Evolutionary conservation across 192 early-diverging fungal species (phyloP).

Genomic region (Podila verticillata): DNA sequence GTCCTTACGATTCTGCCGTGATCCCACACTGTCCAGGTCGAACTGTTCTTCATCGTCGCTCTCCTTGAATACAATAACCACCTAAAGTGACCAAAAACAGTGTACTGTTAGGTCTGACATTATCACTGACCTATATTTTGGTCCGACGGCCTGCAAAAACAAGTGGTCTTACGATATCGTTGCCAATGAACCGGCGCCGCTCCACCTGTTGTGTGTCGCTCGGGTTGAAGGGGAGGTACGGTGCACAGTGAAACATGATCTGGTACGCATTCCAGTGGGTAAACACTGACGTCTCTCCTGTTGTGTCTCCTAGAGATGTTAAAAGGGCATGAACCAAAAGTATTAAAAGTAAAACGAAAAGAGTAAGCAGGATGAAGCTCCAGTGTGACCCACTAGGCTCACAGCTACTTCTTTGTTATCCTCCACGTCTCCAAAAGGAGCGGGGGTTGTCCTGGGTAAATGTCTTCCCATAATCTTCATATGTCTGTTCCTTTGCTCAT

Average conservation of each 20-base stretch:
- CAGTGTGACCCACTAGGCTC: too few species aligned
- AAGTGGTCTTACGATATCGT: constrained; percentile 74
- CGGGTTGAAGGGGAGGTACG: constrained; percentile 67
- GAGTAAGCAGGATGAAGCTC: too few species aligned
- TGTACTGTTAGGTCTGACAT: not conserved
- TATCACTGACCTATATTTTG: not conserved
- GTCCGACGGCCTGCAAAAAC: constrained; percentile 50
- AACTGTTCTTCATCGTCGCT: constrained; percentile 43
- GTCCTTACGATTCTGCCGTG: constrained; percentile 45
- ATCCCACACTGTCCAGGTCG: constrained; percentile 33
- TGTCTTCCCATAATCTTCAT: too few species aligned
- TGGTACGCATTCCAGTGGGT: constrained; percentile 78
- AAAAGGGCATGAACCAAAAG: not conserved
- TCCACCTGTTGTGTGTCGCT: constrained; percentile 74
- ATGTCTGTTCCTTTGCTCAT: too few species aligned
- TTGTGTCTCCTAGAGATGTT: constrained; percentile 62
- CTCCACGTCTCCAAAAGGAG: too few species aligned
- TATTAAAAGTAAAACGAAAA: too few species aligned
- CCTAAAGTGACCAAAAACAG: constrained; percentile 4
- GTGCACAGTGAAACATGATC: constrained; percentile 81
- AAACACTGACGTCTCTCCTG: constrained; percentile 73
- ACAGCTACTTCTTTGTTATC: not conserved
- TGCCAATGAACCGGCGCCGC: constrained; percentile 77
- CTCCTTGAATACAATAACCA: constrained; percentile 43
- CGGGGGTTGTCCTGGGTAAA: too few species aligned